Evolutionary conservation across 306 rosid species (phyloP).

Genomic region (Herpetospermum pedunculosum): DNA sequence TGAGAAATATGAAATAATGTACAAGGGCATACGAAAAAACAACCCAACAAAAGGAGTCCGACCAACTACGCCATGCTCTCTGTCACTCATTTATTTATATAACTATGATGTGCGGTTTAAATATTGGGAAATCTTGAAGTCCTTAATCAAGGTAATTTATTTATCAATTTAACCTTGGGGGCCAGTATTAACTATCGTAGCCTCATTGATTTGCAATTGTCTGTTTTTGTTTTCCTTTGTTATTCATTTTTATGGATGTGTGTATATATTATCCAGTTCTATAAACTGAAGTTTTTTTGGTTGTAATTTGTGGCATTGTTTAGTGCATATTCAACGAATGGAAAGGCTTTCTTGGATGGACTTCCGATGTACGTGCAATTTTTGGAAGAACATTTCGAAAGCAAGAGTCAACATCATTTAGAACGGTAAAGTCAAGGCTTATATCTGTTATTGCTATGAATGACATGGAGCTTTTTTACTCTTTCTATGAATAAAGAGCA

Average conservation of each 20-base stretch:
- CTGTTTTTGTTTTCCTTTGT: background rate
- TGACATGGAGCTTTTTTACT: background rate
- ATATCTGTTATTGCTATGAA: background rate
- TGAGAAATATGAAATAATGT: too few species aligned
- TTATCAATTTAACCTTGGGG: background rate
- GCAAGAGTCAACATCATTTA: conserved; percentile 43
- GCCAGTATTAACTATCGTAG: background rate
- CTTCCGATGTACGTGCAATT: conserved; percentile 67
- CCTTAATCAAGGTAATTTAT: background rate
- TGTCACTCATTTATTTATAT: background rate
- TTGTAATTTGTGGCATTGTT: conserved; percentile 4
- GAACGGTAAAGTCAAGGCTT: conserved; percentile 31
- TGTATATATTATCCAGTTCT: background rate
- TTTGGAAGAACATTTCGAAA: conserved; percentile 54
- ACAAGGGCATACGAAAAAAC: too few species aligned
- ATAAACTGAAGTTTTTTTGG: background rate
- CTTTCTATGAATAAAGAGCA: background rate
- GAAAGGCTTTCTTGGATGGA: conserved; percentile 78
- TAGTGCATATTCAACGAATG: conserved; percentile 78
- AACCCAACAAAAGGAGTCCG: too few species aligned
- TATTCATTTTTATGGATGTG: background rate
- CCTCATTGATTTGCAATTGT: background rate
- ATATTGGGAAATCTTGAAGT: background rate
- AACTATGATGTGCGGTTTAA: background rate
- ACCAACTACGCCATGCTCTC: too few species aligned